These are phyloP conservation scores for Diaporthe ilicicola DNA, from an alignment of 2,329 filamentous ascomycete genomes.

Conservation along the genomic window DNA sequence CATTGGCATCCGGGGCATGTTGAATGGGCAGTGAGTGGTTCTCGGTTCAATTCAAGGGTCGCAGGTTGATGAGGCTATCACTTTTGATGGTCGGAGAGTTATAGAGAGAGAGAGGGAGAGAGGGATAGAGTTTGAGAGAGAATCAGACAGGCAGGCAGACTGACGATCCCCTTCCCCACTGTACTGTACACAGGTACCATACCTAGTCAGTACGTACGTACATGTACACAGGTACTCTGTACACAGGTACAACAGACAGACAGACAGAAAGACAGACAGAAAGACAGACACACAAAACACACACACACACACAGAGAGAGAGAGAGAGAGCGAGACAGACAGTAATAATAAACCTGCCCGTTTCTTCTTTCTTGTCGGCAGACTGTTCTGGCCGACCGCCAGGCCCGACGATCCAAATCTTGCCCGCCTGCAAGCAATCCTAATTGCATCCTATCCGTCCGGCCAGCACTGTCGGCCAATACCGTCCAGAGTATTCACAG, in stretches of 20 bases:
- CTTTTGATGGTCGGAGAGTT: background rate
- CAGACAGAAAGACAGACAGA: background rate
- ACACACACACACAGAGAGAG: background rate
- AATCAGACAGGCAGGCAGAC: background rate
- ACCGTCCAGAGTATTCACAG: background rate
- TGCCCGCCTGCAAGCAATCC: background rate
- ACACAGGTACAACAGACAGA: too few species aligned
- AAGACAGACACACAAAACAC: background rate
- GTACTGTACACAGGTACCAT: too few species aligned
- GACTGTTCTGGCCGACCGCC: conserved; percentile 8
- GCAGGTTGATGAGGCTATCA: conserved; percentile 4
- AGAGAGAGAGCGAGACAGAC: too few species aligned
- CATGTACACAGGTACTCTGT: too few species aligned
- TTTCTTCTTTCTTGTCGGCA: background rate
- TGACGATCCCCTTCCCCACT: too few species aligned
- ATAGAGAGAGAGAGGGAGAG: too few species aligned
- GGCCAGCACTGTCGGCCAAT: background rate
- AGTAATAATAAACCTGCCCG: background rate
- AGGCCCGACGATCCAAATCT: conserved; percentile 13
- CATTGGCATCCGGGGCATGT: background rate
- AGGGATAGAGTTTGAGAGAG: too few species aligned
- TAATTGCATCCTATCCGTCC: background rate
- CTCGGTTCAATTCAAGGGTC: background rate
- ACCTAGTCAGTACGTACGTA: too few species aligned
- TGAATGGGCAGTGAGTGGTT: background rate